Conservation (phyloP, 2,329 filamentous ascomycete genomes). For the Venturia oleaginea region DNA sequence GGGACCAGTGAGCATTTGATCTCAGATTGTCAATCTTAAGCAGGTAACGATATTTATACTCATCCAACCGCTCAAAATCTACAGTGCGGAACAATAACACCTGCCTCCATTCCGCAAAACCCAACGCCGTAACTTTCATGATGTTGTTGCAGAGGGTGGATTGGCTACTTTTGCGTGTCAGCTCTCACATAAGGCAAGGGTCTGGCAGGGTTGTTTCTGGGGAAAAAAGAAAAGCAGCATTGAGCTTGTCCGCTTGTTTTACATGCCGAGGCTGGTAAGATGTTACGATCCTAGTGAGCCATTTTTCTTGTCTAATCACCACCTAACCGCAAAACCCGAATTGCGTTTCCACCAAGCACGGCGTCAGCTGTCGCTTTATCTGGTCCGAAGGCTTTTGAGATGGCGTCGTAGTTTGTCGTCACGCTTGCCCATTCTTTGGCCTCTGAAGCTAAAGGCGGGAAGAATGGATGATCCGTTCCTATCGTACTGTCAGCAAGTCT, state of each 20-base stretch:
- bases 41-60: no score
- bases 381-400: slow-evolving; percentile 42
- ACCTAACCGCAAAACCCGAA: slow-evolving; percentile 37
- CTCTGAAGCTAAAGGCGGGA: slow-evolving; percentile 60
- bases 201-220: no score
- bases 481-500: slow-evolving; percentile 1
- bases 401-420: slow-evolving; percentile 47
- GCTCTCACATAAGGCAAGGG: no score
- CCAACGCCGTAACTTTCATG: no score
- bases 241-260: neutral
- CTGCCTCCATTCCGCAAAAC: no score
- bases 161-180: no score
- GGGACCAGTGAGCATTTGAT: no score
- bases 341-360: slow-evolving; percentile 53
- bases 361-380: slow-evolving; percentile 38
- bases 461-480: slow-evolving; percentile 75
- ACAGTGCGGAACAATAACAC: no score
- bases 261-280: neutral
- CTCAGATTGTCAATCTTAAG: no score
- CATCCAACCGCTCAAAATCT: no score
- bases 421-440: slow-evolving; percentile 64
- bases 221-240: no score
- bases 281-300: neutral
- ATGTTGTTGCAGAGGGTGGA: no score
- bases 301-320: neutral